Evolutionary conservation across 805 yeast species (phyloP).

Genomic region (Candida morakotiae): DNA sequence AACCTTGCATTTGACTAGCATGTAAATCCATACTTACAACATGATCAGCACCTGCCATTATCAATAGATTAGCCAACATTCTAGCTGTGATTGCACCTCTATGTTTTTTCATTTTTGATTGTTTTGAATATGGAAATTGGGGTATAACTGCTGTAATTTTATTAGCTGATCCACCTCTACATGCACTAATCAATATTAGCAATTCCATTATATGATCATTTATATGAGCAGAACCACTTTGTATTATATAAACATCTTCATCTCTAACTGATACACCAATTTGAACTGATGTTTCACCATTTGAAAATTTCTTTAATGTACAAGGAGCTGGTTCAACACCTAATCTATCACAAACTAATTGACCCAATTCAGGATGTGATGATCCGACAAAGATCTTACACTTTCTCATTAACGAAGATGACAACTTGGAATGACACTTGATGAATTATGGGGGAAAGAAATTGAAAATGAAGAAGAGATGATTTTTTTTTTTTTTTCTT

Average conservation of each 20-base stretch:
- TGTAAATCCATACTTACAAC: slow-evolving; percentile 95
- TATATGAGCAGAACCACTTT: slow-evolving; percentile 80
- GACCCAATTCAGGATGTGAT: slow-evolving; percentile 93
- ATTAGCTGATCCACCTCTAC: slow-evolving; percentile 97
- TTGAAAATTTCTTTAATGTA: slow-evolving; percentile 85
- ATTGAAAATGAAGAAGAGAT: neutral
- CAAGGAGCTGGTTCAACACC: slow-evolving; percentile 95
- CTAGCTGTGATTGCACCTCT: slow-evolving; percentile 98
- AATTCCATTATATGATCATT: slow-evolving; percentile 97
- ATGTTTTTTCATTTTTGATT: slow-evolving; percentile 97
- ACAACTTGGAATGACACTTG: slow-evolving; percentile 6
- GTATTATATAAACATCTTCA: slow-evolving; percentile 91
- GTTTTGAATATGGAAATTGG: slow-evolving; percentile 95
- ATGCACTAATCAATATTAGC: slow-evolving; percentile 87
- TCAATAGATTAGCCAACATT: slow-evolving; percentile 89
- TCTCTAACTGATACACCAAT: slow-evolving; percentile 94
- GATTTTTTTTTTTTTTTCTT: slow-evolving; percentile 1
- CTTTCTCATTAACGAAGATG: slow-evolving; percentile 67
- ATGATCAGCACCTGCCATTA: slow-evolving; percentile 99
- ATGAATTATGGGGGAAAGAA: neutral
- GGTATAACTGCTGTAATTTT: slow-evolving; percentile 97
- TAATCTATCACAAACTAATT: slow-evolving; percentile 80
- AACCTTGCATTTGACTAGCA: slow-evolving; percentile 99
- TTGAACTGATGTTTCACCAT: slow-evolving; percentile 96
- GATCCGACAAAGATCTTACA: slow-evolving; percentile 95